phyloP scores from a whole-genome alignment of 139 green algal species.

The Dunaliella primolecta region DNA sequence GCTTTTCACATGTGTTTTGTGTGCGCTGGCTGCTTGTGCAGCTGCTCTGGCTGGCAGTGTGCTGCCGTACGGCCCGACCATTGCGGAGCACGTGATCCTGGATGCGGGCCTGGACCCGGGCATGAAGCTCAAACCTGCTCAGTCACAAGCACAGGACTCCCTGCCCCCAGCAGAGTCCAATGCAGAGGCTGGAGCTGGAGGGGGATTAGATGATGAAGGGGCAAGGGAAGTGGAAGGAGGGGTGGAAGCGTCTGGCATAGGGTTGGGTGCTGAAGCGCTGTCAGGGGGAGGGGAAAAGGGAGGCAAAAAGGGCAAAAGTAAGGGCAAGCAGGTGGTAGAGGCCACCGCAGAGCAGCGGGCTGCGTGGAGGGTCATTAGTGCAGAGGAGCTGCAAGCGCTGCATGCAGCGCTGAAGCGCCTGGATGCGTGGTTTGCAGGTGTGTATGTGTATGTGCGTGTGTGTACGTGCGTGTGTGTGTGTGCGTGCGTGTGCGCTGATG shows the following conservation, averaged over 20 bases:
- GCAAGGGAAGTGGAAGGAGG: no score
- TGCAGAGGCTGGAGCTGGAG: neutral
- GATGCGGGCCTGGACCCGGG: conserved; percentile 61
- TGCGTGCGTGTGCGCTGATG: neutral
- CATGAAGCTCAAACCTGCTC: neutral
- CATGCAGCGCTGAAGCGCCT: conserved; percentile 32
- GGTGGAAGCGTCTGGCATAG: neutral
- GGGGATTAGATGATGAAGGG: conserved; percentile 16
- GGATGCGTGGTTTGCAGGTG: conserved; percentile 40
- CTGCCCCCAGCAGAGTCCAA: no score
- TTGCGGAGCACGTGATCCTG: conserved; percentile 79
- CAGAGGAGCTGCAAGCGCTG: conserved; percentile 21
- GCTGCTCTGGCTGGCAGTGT: conserved; percentile 8
- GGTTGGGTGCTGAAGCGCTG: conserved; percentile 2
- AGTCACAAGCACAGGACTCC: no score
- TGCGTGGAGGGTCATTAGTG: neutral
- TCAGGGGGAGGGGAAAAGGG: neutral
- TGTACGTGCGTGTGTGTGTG: neutral
- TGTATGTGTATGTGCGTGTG: conserved; percentile 7
- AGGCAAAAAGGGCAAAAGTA: neutral
- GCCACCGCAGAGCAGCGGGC: neutral
- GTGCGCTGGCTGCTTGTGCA: neutral
- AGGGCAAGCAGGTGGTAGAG: neutral
- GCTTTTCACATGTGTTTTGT: no score
- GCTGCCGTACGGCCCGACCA: conserved; percentile 73